These are phyloP conservation scores for Aegilops sharonensis DNA, from an alignment of 176 grass and related monocot species.

Conservation along the genomic window DNA sequence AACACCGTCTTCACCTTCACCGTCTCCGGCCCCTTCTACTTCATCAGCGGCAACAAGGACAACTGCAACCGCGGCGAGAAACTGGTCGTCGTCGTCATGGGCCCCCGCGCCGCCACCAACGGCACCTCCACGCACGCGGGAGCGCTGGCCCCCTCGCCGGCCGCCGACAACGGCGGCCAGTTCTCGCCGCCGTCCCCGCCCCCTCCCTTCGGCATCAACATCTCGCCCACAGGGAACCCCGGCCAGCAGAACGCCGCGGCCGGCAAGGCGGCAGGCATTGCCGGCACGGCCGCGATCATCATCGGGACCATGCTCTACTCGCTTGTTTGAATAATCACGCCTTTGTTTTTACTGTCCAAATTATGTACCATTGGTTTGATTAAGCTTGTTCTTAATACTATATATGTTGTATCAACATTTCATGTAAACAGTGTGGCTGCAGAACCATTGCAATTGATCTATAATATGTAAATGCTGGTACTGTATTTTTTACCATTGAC, in stretches of 20 bases:
- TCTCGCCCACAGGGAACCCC: conserved; percentile 28
- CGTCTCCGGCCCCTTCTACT: conserved; percentile 74
- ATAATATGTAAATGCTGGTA: not conserved
- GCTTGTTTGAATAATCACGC: conserved; percentile 39
- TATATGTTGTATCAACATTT: not conserved
- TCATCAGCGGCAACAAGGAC: conserved; percentile 86
- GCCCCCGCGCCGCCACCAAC: conserved; percentile 19
- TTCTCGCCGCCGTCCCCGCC: conserved; percentile 29
- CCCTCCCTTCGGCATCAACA: conserved; percentile 24
- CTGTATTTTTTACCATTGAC: not conserved
- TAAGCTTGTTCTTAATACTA: not conserved
- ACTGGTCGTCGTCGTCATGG: conserved; percentile 70
- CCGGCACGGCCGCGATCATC: conserved; percentile 41
- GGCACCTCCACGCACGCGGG: not conserved
- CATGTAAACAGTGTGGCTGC: not conserved
- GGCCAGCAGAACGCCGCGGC: conserved; percentile 37
- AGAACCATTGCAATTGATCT: not conserved
- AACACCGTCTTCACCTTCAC: conserved; percentile 82
- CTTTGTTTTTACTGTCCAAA: not conserved
- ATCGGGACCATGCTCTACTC: conserved; percentile 43
- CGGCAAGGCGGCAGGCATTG: conserved; percentile 22
- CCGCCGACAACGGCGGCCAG: not conserved
- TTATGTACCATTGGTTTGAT: conserved; percentile 3
- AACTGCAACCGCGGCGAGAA: conserved; percentile 82
- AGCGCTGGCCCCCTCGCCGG: conserved; percentile 25